These are phyloP conservation scores for Suillus clintonianus DNA, from an alignment of 768 basidiomycete species.

Conservation along the genomic window DNA sequence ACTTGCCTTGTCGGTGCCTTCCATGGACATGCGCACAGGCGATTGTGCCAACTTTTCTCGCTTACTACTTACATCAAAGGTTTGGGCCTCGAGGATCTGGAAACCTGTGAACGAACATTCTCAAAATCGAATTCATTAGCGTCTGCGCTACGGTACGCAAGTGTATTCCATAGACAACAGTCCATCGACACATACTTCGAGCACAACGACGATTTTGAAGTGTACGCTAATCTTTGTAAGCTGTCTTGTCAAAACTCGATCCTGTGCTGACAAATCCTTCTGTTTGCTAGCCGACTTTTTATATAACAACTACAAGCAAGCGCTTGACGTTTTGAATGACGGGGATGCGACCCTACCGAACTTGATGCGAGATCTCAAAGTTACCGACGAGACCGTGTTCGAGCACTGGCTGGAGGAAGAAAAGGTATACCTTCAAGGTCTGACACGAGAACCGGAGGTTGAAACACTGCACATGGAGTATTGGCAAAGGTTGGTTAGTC, in stretches of 20 bases:
- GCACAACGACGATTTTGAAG: too few relatives aligned
- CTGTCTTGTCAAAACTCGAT: too few relatives aligned
- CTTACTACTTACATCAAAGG: background rate
- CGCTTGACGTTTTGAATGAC: background rate
- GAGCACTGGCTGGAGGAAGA: background rate
- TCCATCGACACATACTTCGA: background rate
- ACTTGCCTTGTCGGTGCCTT: background rate
- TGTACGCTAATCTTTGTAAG: background rate
- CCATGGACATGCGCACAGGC: background rate
- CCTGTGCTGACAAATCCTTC: background rate
- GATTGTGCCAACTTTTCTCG: background rate
- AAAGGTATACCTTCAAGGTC: background rate
- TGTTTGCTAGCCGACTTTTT: background rate
- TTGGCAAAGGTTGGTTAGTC: background rate
- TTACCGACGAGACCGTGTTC: background rate
- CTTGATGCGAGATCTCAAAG: background rate
- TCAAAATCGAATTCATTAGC: background rate
- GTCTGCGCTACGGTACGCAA: background rate
- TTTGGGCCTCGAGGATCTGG: background rate
- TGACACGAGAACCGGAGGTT: background rate
- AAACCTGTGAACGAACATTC: background rate
- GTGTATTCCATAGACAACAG: background rate
- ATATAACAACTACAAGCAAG: background rate
- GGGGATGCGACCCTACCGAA: background rate
- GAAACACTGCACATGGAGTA: background rate